These are phyloP conservation scores for Zygoascus biomembranicola DNA, from an alignment of 805 yeast species.

Conservation along the genomic window DNA sequence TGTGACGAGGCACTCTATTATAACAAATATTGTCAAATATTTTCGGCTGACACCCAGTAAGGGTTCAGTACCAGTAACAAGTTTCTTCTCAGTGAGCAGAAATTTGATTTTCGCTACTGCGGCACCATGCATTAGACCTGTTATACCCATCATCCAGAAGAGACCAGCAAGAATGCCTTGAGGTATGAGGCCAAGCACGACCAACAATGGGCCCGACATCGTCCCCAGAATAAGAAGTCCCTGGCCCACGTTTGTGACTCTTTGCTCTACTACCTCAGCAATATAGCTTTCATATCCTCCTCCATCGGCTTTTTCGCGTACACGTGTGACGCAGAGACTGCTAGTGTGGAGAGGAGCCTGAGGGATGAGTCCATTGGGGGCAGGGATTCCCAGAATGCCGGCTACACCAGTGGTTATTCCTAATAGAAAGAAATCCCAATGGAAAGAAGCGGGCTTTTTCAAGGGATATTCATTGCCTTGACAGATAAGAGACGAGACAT, in stretches of 20 bases:
- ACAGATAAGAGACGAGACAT: slow-evolving; percentile 87
- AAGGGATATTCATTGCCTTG: slow-evolving; percentile 77
- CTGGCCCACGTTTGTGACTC: slow-evolving; percentile 76
- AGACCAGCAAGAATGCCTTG: slow-evolving; percentile 90
- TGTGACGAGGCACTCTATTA: slow-evolving; percentile 56
- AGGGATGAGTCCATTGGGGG: slow-evolving; percentile 94
- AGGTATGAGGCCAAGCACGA: slow-evolving; percentile 76
- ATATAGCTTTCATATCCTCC: slow-evolving; percentile 22
- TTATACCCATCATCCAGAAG: slow-evolving; percentile 87
- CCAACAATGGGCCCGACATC: slow-evolving; percentile 81
- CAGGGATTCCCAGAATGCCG: slow-evolving; percentile 85
- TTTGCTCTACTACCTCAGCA: slow-evolving; percentile 72
- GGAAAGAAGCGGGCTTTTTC: slow-evolving; percentile 81
- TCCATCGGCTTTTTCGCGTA: slow-evolving; percentile 13
- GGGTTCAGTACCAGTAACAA: slow-evolving; percentile 28
- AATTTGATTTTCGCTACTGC: slow-evolving; percentile 56
- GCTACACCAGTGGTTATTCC: slow-evolving; percentile 84
- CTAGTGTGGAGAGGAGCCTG: slow-evolving; percentile 93
- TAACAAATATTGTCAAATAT: slow-evolving; percentile 44
- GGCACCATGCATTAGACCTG: slow-evolving; percentile 62
- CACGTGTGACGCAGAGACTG: slow-evolving; percentile 53
- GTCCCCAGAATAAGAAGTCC: slow-evolving; percentile 77
- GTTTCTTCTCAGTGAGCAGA: slow-evolving; percentile 49
- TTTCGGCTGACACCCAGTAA: slow-evolving; percentile 26
- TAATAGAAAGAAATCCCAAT: slow-evolving; percentile 79